A percentile compares a stretch with the other conserved stretches of the same genome.
Evolutionary conservation across 192 early-diverging fungal genomes (phyloP).

Genomic region (Coemansia sp.): DNA sequence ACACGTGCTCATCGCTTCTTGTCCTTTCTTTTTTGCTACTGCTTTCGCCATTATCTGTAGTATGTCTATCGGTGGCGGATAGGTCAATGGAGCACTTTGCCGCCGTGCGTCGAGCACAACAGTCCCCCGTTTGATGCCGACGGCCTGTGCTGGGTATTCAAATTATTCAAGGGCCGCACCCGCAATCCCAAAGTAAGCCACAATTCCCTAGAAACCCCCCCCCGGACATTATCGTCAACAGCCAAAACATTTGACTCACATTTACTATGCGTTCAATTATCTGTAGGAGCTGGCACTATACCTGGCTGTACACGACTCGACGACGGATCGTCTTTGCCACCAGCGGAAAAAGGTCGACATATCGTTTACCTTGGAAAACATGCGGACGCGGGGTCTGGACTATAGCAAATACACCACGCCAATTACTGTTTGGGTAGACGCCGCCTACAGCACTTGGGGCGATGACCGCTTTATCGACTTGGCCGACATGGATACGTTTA

Average conservation of each 20-base stretch:
- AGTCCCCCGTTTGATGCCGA: constrained; percentile 48
- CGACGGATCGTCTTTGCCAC: constrained; percentile 12
- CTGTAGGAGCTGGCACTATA: constrained; percentile 33
- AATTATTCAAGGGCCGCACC: constrained; percentile 47
- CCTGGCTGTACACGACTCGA: constrained; percentile 40
- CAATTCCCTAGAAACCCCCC: neutral
- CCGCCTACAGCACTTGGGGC: constrained; percentile 44
- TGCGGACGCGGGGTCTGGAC: constrained; percentile 29
- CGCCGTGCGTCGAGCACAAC: constrained; percentile 48
- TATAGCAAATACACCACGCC: constrained; percentile 49
- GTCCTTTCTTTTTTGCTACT: neutral
- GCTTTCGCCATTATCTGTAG: constrained; percentile 14
- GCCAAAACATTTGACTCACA: neutral
- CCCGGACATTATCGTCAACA: neutral
- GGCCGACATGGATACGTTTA: constrained; percentile 27
- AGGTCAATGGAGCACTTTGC: constrained; percentile 45
- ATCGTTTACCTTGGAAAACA: constrained; percentile 41
- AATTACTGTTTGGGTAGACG: constrained; percentile 48
- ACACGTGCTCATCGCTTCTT: neutral
- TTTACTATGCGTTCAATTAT: neutral
- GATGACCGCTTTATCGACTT: constrained; percentile 43
- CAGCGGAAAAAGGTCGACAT: constrained; percentile 39
- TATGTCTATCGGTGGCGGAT: constrained; percentile 53
- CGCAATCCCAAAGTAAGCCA: constrained; percentile 31
- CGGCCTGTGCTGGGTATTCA: constrained; percentile 48